Percentiles rank a stretch among this genome's conserved stretches.
These are phyloP conservation scores for Solanum gandarillasii DNA, from an alignment of 257 asterid species.

Conservation along the genomic window DNA sequence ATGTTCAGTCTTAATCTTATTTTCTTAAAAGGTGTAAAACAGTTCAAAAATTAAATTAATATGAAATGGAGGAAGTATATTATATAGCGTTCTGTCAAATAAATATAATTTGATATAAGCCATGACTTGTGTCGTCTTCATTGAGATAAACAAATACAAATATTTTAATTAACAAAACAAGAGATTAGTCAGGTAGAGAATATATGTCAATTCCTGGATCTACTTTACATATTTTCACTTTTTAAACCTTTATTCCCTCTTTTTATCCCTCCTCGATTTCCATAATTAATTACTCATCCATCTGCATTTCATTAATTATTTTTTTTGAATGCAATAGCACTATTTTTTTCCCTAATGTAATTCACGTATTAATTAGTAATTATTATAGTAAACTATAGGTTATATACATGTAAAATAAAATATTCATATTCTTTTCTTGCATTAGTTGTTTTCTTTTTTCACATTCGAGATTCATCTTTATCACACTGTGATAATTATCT, in stretches of 20 bases:
- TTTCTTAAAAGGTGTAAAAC: too few relatives aligned
- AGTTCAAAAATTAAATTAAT: too few relatives aligned
- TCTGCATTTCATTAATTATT: not conserved
- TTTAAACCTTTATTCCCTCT: not conserved
- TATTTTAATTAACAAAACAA: not conserved
- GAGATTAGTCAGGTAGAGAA: not conserved
- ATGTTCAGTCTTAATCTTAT: too few relatives aligned
- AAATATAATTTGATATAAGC: not conserved
- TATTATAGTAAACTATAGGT: not conserved
- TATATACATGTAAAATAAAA: not conserved
- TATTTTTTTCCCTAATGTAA: not conserved
- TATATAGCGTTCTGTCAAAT: not conserved
- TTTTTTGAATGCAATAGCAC: not conserved
- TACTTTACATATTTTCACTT: not conserved
- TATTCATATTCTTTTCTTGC: not conserved
- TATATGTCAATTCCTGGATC: not conserved
- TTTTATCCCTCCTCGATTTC: not conserved
- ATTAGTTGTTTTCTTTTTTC: not conserved
- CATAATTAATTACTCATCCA: not conserved
- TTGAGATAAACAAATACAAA: not conserved
- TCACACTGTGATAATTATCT: not conserved
- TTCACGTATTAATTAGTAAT: too few relatives aligned
- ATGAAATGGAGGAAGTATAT: too few relatives aligned
- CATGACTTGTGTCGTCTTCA: not conserved
- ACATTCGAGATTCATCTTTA: not conserved